Evolutionary conservation across 352 stramenopile genomes (phyloP).

Genomic region (Saprolegnia parasitica): DNA sequence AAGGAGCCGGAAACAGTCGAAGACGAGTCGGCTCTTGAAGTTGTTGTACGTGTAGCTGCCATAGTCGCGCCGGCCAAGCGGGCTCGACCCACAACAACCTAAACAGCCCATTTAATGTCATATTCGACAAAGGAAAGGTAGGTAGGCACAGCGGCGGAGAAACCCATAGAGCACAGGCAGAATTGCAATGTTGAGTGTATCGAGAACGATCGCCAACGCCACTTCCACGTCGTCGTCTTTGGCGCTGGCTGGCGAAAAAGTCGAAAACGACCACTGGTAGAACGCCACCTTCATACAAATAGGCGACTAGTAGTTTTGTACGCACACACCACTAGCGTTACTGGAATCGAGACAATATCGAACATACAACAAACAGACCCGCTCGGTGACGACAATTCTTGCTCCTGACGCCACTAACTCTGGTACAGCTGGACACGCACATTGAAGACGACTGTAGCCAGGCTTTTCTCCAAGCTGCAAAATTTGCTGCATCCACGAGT

Average conservation of each 20-base stretch:
- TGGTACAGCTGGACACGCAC: constrained; percentile 32
- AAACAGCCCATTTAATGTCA: too few species aligned
- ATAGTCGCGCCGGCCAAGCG: too few species aligned
- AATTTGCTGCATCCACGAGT: constrained; percentile 60
- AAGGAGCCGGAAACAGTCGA: not conserved
- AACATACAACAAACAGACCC: too few species aligned
- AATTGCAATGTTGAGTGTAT: not conserved
- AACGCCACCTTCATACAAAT: too few species aligned
- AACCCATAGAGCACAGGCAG: not conserved
- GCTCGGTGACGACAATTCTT: too few species aligned
- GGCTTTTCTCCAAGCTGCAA: constrained; percentile 63
- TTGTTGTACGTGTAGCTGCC: constrained; percentile 3
- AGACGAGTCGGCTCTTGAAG: not conserved
- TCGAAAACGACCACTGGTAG: not conserved
- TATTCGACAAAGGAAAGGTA: too few species aligned
- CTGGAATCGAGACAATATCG: too few species aligned
- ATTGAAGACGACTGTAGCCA: constrained; percentile 86
- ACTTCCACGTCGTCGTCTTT: not conserved
- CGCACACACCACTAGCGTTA: too few species aligned
- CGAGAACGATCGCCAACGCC: not conserved
- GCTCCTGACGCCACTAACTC: too few species aligned
- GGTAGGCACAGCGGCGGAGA: not conserved
- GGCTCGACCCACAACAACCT: too few species aligned
- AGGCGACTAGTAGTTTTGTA: too few species aligned
- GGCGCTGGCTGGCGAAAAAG: not conserved